Percentiles rank a stretch among this genome's conserved stretches.
Evolutionary conservation across 2,329 filamentous ascomycete genomes (phyloP).

Genomic region (Chaetomiaceae sp.): DNA sequence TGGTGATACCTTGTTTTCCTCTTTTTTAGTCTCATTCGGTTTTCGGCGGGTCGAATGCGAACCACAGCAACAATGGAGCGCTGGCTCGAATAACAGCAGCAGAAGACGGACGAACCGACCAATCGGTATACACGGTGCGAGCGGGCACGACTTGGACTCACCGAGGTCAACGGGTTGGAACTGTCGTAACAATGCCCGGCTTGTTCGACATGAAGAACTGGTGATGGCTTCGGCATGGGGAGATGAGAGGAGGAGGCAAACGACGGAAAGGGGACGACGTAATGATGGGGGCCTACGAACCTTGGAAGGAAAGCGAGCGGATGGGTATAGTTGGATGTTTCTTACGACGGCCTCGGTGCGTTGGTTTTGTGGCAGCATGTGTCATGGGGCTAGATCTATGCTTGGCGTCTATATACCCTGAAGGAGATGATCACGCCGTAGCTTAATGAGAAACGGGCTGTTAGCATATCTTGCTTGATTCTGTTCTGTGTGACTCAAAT

Average conservation of each 20-base stretch:
- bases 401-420: constrained; percentile 11
- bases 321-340: not conserved
- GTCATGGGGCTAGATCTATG: constrained; percentile 8
- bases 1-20: constrained; percentile 12
- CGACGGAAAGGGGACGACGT: not conserved
- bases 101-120: not conserved
- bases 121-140: constrained; percentile 13
- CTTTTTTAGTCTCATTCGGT: not conserved
- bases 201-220: not conserved
- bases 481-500: not conserved
- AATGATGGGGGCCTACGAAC: not conserved
- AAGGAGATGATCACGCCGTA: constrained; percentile 5
- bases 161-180: not conserved
- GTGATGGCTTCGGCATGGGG: not conserved
- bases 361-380: constrained; percentile 6
- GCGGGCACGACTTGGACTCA: constrained; percentile 7
- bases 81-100: not conserved
- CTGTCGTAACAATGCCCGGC: not conserved
- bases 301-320: not conserved
- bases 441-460: constrained; percentile 1
- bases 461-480: too few species aligned
- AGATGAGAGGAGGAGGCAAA: too few species aligned
- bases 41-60: constrained; percentile 10
- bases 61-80: not conserved
- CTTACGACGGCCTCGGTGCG: not conserved